These are phyloP conservation scores for Populus nigra DNA, from an alignment of 345 rosid genomes.

Conservation along the genomic window DNA sequence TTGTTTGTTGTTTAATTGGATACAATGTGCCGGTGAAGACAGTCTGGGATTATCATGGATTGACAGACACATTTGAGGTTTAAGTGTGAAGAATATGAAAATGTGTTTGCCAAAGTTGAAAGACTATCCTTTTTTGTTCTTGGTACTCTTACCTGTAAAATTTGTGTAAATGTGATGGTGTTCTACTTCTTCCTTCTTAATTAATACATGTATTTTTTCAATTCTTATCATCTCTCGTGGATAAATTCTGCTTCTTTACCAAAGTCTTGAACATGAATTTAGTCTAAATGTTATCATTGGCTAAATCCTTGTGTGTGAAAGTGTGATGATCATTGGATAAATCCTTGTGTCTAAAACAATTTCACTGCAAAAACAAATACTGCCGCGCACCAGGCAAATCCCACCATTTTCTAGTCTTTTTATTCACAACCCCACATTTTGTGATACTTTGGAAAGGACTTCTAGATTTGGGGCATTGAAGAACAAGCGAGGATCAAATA, in stretches of 20 bases:
- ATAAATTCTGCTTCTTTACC: not conserved
- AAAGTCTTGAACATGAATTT: not conserved
- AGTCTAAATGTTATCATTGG: not conserved
- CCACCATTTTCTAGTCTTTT: not conserved
- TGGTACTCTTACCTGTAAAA: conserved; percentile 19
- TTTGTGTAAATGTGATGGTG: conserved; percentile 23
- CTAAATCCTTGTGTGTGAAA: too few relatives aligned
- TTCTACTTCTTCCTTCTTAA: not conserved
- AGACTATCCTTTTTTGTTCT: conserved; percentile 1
- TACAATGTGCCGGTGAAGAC: not conserved
- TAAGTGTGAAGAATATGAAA: conserved; percentile 2
- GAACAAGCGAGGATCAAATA: not conserved
- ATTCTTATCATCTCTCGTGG: not conserved
- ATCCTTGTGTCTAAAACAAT: too few relatives aligned
- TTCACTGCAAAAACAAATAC: too few relatives aligned
- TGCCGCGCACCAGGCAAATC: not conserved
- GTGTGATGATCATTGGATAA: too few relatives aligned
- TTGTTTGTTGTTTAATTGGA: conserved; percentile 5
- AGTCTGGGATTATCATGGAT: not conserved
- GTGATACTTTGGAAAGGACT: not conserved
- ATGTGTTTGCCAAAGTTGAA: conserved; percentile 15
- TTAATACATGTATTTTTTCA: not conserved
- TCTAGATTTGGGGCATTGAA: not conserved
- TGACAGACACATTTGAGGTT: conserved; percentile 1
- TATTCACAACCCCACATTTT: not conserved